phyloP scores from a whole-genome alignment of 495 filamentous ascomycete species.

The Friedmanniomyces endolithicus region DNA sequence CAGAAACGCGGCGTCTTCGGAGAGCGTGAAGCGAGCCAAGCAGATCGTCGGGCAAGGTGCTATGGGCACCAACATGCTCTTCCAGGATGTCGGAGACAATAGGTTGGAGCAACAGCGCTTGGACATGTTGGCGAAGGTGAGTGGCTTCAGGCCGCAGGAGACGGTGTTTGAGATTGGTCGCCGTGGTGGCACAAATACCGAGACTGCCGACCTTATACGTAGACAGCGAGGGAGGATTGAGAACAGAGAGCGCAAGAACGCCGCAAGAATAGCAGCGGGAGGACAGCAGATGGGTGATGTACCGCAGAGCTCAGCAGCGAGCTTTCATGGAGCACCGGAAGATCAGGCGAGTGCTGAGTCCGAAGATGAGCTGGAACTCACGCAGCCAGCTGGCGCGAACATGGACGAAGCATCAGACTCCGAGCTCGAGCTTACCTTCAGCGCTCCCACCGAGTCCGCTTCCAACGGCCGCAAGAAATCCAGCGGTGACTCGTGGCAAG shows the following conservation, averaged over 20 bases:
- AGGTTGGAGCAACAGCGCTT: slow-evolving; percentile 55
- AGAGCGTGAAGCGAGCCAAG: slow-evolving; percentile 76
- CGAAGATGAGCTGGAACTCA: slow-evolving; percentile 33
- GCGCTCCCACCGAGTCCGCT: slow-evolving; percentile 34
- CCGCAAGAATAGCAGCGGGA: slow-evolving; percentile 32
- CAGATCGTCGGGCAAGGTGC: slow-evolving; percentile 59
- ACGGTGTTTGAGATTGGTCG: slow-evolving; percentile 89
- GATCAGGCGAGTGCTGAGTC: not conserved
- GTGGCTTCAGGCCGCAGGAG: slow-evolving; percentile 75
- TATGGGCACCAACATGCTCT: slow-evolving; percentile 60
- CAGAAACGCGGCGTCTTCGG: slow-evolving; percentile 70
- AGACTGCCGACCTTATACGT: slow-evolving; percentile 71
- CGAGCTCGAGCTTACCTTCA: slow-evolving; percentile 76
- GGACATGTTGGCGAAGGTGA: slow-evolving; percentile 73
- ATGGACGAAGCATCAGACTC: slow-evolving; percentile 57
- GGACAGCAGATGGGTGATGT: slow-evolving; percentile 14
- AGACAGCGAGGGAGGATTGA: slow-evolving; percentile 49
- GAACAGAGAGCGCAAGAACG: slow-evolving; percentile 27
- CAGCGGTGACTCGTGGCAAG: slow-evolving; percentile 45
- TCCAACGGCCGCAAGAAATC: slow-evolving; percentile 22
- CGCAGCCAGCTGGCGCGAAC: slow-evolving; percentile 28
- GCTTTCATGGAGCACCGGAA: not conserved
- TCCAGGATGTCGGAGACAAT: slow-evolving; percentile 50
- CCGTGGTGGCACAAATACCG: slow-evolving; percentile 48
- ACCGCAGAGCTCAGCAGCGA: not conserved